Base-by-base conservation (phyloP, 768 basidiomycete species). In the Xanthoconium purpureum region DNA sequence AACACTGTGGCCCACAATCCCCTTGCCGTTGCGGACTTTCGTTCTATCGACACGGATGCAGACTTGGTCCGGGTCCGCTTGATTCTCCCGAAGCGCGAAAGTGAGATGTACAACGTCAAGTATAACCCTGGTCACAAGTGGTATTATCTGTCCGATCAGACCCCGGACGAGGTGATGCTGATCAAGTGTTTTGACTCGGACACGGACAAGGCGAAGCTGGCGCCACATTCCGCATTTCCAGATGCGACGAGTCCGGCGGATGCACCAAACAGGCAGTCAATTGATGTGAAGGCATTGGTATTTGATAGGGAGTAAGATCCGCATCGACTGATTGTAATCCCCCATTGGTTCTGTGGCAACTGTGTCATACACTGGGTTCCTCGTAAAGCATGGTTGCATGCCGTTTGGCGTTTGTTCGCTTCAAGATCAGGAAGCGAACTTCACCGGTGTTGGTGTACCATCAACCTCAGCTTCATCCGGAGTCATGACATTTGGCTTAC, bases 111-210 rank as follows among this genome's bases (percentile, higher is more conserved):
- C 66, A 62, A 52, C 53, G 66, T 77, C 51, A 65, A 64, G 29
- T 66, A 72, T 56, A 75, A 69, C 56, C 71, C 73, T 3, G 53
- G 52, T 1, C 73, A 76, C 61, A 56, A 57, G 62, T 76, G 74
- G 75, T 73, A 73, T 58, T 74, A 75, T 63, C 54, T 77, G 40
- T 59, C 70, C 6, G 61, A 73, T 51, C 73, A 24, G 24, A 24
- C 24, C 24, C 24, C 24, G 24, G 24, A 24, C 24, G 24, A 24
- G 24, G 24, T 24, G 48, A 66, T 63, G 8, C 59, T 77, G 12
- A 71, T 78, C 67, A 77, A 77, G 66, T 75, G 77, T 59, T 78
- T 69, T 50, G 76, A 78, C 58, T 76, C 76, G 38, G 70, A 73
- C 54, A 60, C 54, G 40, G 64, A 69, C 47, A 67, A 67, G 62